A percentile compares a stretch with the other conserved stretches of the same genome.
phyloP scores from a whole-genome alignment of 768 basidiomycete species.

The Dioszegia crocea region DNA sequence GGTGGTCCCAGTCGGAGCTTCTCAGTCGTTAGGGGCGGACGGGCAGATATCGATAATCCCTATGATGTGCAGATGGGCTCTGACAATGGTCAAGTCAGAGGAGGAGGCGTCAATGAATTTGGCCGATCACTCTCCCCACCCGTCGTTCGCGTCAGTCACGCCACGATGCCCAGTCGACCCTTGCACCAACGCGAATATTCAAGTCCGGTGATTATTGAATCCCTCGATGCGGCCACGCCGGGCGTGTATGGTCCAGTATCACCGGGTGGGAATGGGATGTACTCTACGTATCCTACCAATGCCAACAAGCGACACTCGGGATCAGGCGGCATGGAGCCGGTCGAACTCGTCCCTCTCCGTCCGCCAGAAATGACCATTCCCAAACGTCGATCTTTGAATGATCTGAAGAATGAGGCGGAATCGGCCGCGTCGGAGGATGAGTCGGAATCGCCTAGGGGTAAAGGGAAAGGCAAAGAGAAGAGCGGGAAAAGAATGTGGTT shows the following conservation, averaged over 20 bases:
- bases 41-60: slow-evolving; percentile 74
- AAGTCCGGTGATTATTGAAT: slow-evolving; percentile 1
- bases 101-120: neutral
- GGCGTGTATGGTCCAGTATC: neutral
- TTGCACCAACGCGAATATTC: neutral
- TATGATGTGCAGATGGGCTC: slow-evolving; percentile 57
- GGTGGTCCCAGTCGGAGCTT: slow-evolving; percentile 60
- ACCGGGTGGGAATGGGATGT: neutral
- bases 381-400: slow-evolving; percentile 33
- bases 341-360: slow-evolving; percentile 13
- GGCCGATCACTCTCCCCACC: slow-evolving; percentile 8
- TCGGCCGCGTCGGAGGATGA: slow-evolving; percentile 25
- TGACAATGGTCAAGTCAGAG: no score
- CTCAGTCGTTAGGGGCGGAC: slow-evolving; percentile 78
- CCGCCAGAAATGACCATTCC: slow-evolving; percentile 33
- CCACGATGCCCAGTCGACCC: slow-evolving; percentile 4
- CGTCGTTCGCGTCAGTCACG: neutral
- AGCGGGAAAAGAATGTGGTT: slow-evolving; percentile 1
- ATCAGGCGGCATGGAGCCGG: slow-evolving; percentile 1
- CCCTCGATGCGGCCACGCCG: neutral
- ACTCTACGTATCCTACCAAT: neutral
- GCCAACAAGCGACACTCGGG: slow-evolving; percentile 2
- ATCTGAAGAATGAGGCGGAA: slow-evolving; percentile 25
- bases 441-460: slow-evolving; percentile 13
- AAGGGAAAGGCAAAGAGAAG: slow-evolving; percentile 10